phyloP scores from a whole-genome alignment of 257 asterid genomes.

The Marsdenia floribunda region DNA sequence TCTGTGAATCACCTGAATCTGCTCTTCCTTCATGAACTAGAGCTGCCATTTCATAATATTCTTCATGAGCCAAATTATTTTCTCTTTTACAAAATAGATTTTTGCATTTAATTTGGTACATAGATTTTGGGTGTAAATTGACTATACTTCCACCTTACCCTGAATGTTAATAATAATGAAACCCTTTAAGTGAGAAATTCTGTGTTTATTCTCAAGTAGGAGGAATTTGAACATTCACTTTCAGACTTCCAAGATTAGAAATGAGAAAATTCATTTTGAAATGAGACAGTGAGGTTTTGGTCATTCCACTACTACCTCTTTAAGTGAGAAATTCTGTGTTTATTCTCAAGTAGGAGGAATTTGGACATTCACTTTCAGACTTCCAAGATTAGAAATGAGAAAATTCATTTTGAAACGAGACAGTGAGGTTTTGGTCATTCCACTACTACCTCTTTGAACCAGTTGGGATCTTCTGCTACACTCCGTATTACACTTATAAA shows the following conservation, averaged over 20 bases:
- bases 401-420: neutral
- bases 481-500: too few species aligned
- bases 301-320: neutral
- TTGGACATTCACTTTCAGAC: neutral
- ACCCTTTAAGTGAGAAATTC: neutral
- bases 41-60: neutral
- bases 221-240: neutral
- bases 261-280: neutral
- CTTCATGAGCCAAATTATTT: neutral
- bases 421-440: neutral
- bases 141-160: too few species aligned
- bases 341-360: neutral
- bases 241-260: neutral
- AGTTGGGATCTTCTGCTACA: too few species aligned
- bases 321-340: neutral
- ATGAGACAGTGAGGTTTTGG: neutral
- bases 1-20: neutral
- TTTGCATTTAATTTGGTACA: neutral
- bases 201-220: neutral
- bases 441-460: neutral
- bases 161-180: too few species aligned
- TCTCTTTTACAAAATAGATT: neutral
- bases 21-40: neutral
- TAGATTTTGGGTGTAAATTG: neutral
- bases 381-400: neutral